These are phyloP conservation scores for Mytilinidion resinicola DNA, from an alignment of 495 filamentous ascomycete species.

Conservation along the genomic window DNA sequence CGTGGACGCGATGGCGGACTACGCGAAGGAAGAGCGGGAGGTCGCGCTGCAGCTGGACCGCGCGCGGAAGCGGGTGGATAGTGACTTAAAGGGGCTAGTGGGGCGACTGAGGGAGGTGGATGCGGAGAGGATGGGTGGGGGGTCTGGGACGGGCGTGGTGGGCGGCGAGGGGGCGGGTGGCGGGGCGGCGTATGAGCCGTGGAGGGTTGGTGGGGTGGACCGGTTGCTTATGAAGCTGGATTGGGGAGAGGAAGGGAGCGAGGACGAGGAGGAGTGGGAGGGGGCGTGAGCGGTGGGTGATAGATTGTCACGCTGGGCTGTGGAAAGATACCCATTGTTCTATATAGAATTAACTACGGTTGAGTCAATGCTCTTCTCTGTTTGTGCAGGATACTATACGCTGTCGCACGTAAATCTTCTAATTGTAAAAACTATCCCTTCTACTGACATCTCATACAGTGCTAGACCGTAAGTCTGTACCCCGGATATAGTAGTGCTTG, in stretches of 20 bases:
- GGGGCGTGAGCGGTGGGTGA: slow-evolving; percentile 8
- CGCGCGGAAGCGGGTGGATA: slow-evolving; percentile 48
- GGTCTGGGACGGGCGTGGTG: slow-evolving; percentile 17
- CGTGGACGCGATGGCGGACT: slow-evolving; percentile 64
- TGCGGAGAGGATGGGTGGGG: slow-evolving; percentile 36
- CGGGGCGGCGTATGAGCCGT: slow-evolving; percentile 47
- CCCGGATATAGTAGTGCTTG: no score
- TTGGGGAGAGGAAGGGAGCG: slow-evolving; percentile 45
- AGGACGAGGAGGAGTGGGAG: slow-evolving; percentile 22
- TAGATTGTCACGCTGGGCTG: no score
- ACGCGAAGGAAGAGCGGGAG: slow-evolving; percentile 59
- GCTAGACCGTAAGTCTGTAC: no score
- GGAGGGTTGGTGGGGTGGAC: slow-evolving; percentile 66
- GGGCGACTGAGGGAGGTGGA: slow-evolving; percentile 54
- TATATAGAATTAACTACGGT: no score
- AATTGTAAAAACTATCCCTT: no score
- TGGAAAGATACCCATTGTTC: no score
- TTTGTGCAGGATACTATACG: no score
- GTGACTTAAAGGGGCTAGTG: slow-evolving; percentile 58
- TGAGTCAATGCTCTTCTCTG: no score
- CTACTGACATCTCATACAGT: no score
- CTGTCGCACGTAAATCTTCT: no score
- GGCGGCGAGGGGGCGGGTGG: slow-evolving; percentile 33
- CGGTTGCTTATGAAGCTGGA: slow-evolving; percentile 82
- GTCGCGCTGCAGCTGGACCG: slow-evolving; percentile 52